Evolutionary conservation across 1,139 yeast genomes (phyloP).

Genomic region (Lodderomyces jiufengensis): DNA sequence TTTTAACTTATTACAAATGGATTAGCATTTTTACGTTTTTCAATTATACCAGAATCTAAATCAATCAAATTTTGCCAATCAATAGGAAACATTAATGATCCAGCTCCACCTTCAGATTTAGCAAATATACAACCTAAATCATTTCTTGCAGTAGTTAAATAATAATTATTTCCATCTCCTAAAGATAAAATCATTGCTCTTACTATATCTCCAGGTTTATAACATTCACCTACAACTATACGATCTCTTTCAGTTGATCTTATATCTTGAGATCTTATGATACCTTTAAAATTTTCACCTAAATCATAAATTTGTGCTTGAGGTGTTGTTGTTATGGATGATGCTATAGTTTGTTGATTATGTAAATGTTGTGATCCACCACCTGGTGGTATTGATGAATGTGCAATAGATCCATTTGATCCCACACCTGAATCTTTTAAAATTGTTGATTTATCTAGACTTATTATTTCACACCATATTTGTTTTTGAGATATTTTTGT

Average conservation of each 20-base stretch:
- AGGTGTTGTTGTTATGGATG: slow-evolving; percentile 30
- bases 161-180: slow-evolving; percentile 93
- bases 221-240: slow-evolving; percentile 74
- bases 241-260: slow-evolving; percentile 89
- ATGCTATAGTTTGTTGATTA: slow-evolving; percentile 46
- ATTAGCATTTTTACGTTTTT: slow-evolving; percentile 87
- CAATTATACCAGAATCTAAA: slow-evolving; percentile 67
- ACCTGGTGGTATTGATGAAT: slow-evolving; percentile 40
- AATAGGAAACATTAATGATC: slow-evolving; percentile 79
- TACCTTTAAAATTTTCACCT: slow-evolving; percentile 90
- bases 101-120: slow-evolving; percentile 62
- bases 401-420: slow-evolving; percentile 50
- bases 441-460: slow-evolving; percentile 54
- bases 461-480: slow-evolving; percentile 78
- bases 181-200: slow-evolving; percentile 77
- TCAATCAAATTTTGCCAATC: slow-evolving; percentile 97
- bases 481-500: slow-evolving; percentile 65
- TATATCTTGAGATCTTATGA: slow-evolving; percentile 83
- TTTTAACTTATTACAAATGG: slow-evolving; percentile 45
- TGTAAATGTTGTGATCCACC: slow-evolving; percentile 51
- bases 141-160: slow-evolving; percentile 82
- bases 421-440: slow-evolving; percentile 67
- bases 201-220: slow-evolving; percentile 89
- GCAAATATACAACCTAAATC: slow-evolving; percentile 95
- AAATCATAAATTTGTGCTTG: slow-evolving; percentile 56